A percentile compares a stretch with the other conserved stretches of the same genome.
phyloP scores from a whole-genome alignment of 441 rosid species.

The Biscutella laevigata region DNA sequence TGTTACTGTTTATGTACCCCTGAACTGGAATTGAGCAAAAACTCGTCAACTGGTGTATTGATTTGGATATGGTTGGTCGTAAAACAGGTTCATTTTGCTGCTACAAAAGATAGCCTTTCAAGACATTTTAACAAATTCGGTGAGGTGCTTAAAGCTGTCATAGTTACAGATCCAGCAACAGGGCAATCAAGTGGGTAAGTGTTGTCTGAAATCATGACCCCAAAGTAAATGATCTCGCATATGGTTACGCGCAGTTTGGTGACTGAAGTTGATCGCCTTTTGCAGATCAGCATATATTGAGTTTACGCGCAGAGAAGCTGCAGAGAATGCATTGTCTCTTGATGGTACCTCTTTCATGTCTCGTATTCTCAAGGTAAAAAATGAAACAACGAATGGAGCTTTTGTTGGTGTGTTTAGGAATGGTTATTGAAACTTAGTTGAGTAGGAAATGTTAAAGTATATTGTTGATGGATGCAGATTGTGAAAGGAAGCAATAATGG shows the following conservation, averaged over 20 bases:
- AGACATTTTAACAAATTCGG: slow-evolving; percentile 87
- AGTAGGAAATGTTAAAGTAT: neutral
- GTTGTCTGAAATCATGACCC: slow-evolving; percentile 6
- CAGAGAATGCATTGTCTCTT: slow-evolving; percentile 72
- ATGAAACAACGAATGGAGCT: no score
- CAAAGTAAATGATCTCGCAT: slow-evolving; percentile 10
- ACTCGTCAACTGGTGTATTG: slow-evolving; percentile 14
- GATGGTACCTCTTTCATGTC: slow-evolving; percentile 93
- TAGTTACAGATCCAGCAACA: slow-evolving; percentile 77
- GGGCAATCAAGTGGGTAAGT: slow-evolving; percentile 92
- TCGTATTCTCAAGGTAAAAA: slow-evolving; percentile 72
- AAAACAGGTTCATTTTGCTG: slow-evolving; percentile 87
- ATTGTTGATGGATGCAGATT: slow-evolving; percentile 39
- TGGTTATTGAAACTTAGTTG: neutral
- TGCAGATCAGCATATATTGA: slow-evolving; percentile 79
- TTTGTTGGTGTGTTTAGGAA: no score
- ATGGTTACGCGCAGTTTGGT: neutral
- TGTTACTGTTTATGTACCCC: neutral
- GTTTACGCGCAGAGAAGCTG: slow-evolving; percentile 75
- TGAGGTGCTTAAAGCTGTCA: slow-evolving; percentile 76
- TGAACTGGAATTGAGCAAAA: neutral
- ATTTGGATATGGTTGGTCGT: slow-evolving; percentile 16
- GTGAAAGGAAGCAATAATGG: slow-evolving; percentile 56
- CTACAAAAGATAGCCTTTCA: slow-evolving; percentile 86
- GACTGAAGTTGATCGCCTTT: neutral